Evolutionary conservation across 306 rosid species (phyloP).

Genomic region (Cucumis cinereus): DNA sequence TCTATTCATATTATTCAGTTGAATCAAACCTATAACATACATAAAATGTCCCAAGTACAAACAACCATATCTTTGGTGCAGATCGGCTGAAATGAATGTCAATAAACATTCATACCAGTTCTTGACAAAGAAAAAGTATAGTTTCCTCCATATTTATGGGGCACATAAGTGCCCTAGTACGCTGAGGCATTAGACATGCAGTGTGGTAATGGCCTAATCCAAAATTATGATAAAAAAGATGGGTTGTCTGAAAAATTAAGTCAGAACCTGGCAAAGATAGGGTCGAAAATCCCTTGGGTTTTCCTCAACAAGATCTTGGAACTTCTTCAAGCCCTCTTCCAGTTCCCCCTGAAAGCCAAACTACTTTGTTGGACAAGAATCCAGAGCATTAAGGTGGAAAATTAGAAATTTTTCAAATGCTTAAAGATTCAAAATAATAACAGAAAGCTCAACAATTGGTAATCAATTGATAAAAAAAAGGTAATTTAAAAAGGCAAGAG

Average conservation of each 20-base stretch:
- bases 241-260: neutral
- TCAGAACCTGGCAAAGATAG: constrained; percentile 68
- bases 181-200: neutral
- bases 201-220: neutral
- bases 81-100: neutral
- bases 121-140: neutral
- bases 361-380: neutral
- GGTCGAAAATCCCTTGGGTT: constrained; percentile 89
- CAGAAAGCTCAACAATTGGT: neutral
- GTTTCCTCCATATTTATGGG: neutral
- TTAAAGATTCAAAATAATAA: neutral
- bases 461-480: neutral
- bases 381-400: neutral
- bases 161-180: neutral
- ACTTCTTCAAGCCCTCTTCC: constrained; percentile 56
- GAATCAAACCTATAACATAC: neutral
- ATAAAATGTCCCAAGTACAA: neutral
- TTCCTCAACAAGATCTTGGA: constrained; percentile 54
- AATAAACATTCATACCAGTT: neutral
- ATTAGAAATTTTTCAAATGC: neutral
- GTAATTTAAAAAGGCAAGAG: neutral
- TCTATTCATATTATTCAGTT: neutral
- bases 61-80: neutral
- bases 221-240: neutral
- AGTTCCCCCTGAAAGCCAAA: constrained; percentile 55